These are phyloP conservation scores for Helianthus tuberosus DNA, from an alignment of 129 eudicot genomes.

Conservation along the genomic window DNA sequence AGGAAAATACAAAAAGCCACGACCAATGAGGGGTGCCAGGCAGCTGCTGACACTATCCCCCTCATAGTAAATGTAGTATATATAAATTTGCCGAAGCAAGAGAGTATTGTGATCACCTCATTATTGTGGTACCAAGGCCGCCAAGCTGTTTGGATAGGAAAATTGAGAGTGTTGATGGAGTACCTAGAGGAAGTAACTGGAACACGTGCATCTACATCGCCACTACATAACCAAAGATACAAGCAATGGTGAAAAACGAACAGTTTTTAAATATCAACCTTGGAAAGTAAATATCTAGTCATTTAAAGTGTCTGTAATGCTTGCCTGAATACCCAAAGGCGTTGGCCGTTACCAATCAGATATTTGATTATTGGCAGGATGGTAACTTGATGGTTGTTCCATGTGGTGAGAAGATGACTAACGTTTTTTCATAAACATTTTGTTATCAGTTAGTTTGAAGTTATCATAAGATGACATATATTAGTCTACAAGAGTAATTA, in stretches of 20 bases:
- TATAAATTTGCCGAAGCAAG: not conserved
- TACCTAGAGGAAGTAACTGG: conserved; percentile 56
- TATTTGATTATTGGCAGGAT: conserved; percentile 48
- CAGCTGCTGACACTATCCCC: no score
- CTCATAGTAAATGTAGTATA: not conserved
- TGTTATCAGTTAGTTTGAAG: not conserved
- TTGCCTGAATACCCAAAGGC: conserved; percentile 53
- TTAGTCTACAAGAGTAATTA: not conserved
- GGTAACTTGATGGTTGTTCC: conserved; percentile 43
- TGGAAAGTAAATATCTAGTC: not conserved
- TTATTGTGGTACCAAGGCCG: conserved; percentile 55
- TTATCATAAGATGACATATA: not conserved
- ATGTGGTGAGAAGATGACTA: conserved; percentile 27
- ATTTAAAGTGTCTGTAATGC: not conserved
- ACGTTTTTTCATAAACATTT: not conserved
- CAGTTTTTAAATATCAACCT: not conserved
- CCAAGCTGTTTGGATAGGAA: conserved; percentile 46
- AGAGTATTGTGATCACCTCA: conserved; percentile 32
- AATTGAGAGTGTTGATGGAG: conserved; percentile 43
- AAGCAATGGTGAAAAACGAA: conserved; percentile 1
- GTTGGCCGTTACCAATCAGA: conserved; percentile 39
- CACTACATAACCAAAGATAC: conserved; percentile 29
- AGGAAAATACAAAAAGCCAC: no score
- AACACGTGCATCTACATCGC: conserved; percentile 49
- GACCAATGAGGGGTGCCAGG: not conserved